Percentiles rank a stretch among this genome's conserved stretches.
phyloP scores from a whole-genome alignment of 1,139 yeast genomes.

The Pichia sp. region DNA sequence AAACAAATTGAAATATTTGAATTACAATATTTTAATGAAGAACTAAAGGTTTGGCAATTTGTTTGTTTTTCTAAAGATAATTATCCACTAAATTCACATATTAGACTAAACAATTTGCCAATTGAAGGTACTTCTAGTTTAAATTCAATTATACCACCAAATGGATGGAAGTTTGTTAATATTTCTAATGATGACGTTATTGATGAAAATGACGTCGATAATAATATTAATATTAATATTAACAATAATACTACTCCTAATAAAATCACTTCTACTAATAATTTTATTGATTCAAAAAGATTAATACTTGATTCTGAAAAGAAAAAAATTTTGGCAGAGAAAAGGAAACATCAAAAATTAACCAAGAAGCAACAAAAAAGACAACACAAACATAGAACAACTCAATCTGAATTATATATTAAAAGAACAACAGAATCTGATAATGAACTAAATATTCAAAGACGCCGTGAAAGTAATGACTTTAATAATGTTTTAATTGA shows the following conservation, averaged over 20 bases:
- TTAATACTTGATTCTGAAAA: conserved; percentile 12
- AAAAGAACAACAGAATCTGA: conserved; percentile 1
- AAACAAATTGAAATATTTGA: conserved; percentile 64
- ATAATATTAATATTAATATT: neutral
- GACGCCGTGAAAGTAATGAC: conserved; percentile 14
- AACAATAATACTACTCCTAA: neutral
- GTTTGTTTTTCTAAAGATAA: conserved; percentile 52
- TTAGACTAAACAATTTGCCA: conserved; percentile 31
- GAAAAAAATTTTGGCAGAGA: conserved; percentile 9
- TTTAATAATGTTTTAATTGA: conserved; percentile 13
- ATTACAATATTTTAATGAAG: conserved; percentile 50
- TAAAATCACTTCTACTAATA: neutral
- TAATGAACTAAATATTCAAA: conserved; percentile 4
- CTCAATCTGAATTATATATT: conserved; percentile 2
- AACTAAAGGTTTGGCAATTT: conserved; percentile 51
- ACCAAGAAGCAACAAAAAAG: conserved; percentile 2
- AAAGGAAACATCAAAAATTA: conserved; percentile 7
- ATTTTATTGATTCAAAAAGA: neutral
- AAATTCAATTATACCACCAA: conserved; percentile 46
- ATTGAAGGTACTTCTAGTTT: conserved; percentile 31
- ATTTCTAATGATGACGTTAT: neutral
- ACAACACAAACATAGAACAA: neutral
- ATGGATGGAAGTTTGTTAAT: conserved; percentile 46
- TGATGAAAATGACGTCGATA: neutral
- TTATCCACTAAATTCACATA: conserved; percentile 40